Percentiles rank a stretch among this genome's conserved stretches.
phyloP scores from a whole-genome alignment of 164 flowering plant genomes.

The Aristolochia fimbriata region DNA sequence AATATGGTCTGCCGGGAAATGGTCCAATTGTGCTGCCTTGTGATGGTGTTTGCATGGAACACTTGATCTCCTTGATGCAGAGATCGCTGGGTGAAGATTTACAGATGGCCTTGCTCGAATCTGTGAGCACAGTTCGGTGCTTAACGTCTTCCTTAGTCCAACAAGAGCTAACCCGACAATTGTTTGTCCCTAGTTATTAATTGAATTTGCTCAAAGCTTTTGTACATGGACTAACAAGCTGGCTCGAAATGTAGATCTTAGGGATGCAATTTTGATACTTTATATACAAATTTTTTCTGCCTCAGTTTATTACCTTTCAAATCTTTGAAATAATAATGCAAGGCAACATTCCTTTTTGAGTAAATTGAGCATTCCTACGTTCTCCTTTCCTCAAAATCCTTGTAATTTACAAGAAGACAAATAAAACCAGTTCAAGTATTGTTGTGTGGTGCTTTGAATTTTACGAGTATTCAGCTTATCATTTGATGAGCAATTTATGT shows the following conservation, averaged over 20 bases:
- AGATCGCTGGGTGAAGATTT: slow-evolving; percentile 1
- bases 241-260: neutral
- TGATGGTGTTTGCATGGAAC: slow-evolving; percentile 12
- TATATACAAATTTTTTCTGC: neutral
- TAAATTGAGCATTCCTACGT: no score
- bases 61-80: slow-evolving; percentile 6
- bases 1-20: slow-evolving; percentile 13
- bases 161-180: neutral
- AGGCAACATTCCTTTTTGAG: no score
- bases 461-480: no score
- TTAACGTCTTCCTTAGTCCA: neutral
- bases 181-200: neutral
- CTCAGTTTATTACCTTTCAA: neutral
- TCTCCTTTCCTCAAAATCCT: no score
- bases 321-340: neutral
- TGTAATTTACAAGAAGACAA: no score
- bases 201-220: slow-evolving; percentile 1
- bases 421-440: no score
- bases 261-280: neutral
- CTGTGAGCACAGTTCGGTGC: neutral
- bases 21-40: slow-evolving; percentile 21
- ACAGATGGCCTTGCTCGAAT: slow-evolving; percentile 8
- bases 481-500: no score
- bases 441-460: no score
- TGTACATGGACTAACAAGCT: no score